Evolutionary conservation across 1,284 basidiomycete genomes (phyloP), one percentile per base, ranked within the genome.

Genomic region (Leccinum pachyderme): DNA sequence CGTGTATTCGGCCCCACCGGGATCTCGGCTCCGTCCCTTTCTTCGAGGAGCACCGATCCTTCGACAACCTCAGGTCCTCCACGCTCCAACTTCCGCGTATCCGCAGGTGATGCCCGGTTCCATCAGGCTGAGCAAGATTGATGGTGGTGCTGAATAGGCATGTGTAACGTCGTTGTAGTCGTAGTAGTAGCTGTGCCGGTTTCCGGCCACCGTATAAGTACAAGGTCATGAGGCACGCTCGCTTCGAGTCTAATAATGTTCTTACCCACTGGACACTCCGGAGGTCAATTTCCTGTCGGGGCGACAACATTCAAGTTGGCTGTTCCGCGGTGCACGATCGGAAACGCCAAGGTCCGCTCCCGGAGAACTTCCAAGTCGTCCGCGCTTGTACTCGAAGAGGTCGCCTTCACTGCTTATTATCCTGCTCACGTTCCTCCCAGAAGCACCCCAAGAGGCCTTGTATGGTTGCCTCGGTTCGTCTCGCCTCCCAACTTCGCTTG

Each of bases 351-450:
- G 59, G 66, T 80, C 43, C 56, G 52, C 27, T 53, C 25, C 12
- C 51, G 39, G 29, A 49, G 44, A 31, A 61, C 63, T 47, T 64
- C 60, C 41, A 58, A 64, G 13, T 51, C 60, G 33, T 69, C 73
- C 32, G 81, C 80, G 1, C 67, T 86, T 27, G 61, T 71, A 24
- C 70, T 85, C 12, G 77, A 83, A 37, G 81, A 86, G 63, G 74
- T 84, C 22, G 77, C 77, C 1, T 86, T 83, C 60, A 84, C 81
- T 29, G 79, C 75, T 2, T 86, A 77, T 63, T 86, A 86, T 63
- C 84, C 84, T 29, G 76, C 81, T 18, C 72, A 77, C 49, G 61
- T 71, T 25, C 39, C 50, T 5, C 57, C 61, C 6, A 59, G 64
- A 32, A 61, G 63, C 7, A 54, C 49, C 11, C 68, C 62, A 44